These are phyloP conservation scores for Neobulgaria alba DNA, from an alignment of 2,329 filamentous ascomycete species.

Conservation along the genomic window DNA sequence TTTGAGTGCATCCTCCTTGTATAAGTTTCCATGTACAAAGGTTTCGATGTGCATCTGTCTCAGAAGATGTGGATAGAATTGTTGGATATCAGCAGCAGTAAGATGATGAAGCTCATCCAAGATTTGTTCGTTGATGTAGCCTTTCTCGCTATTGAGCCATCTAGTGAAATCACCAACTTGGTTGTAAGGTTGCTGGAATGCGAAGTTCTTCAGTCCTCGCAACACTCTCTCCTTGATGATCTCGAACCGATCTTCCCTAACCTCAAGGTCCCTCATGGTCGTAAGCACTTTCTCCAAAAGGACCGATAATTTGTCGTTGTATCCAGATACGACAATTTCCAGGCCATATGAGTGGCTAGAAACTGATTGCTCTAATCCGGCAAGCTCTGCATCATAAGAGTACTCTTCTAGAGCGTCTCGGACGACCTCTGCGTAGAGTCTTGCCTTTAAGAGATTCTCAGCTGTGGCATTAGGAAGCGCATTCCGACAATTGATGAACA, in stretches of 20 bases:
- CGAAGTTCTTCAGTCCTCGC: slow-evolving; percentile 75
- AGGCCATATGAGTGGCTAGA: slow-evolving; percentile 63
- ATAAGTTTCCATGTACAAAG: slow-evolving; percentile 83
- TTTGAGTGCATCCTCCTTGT: slow-evolving; percentile 85
- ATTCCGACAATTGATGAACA: slow-evolving; percentile 72
- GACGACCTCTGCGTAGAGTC: slow-evolving; percentile 77
- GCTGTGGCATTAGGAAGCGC: slow-evolving; percentile 73
- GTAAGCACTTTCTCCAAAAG: slow-evolving; percentile 81
- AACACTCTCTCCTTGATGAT: slow-evolving; percentile 81
- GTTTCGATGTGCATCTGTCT: slow-evolving; percentile 81
- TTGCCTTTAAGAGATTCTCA: slow-evolving; percentile 67
- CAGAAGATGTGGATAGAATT: slow-evolving; percentile 73
- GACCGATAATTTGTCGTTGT: slow-evolving; percentile 92
- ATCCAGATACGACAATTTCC: slow-evolving; percentile 73
- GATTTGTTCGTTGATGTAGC: slow-evolving; percentile 73
- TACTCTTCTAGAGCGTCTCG: slow-evolving; percentile 86
- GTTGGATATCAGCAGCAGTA: slow-evolving; percentile 63
- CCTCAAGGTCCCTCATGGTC: slow-evolving; percentile 74
- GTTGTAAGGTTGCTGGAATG: slow-evolving; percentile 79
- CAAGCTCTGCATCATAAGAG: slow-evolving; percentile 90
- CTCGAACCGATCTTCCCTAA: slow-evolving; percentile 80
- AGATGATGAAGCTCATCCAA: slow-evolving; percentile 68
- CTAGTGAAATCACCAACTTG: slow-evolving; percentile 78
- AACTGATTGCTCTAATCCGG: slow-evolving; percentile 79
- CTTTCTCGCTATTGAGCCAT: slow-evolving; percentile 69